phyloP scores from a whole-genome alignment of 352 stramenopile genomes.

The Aphanomyces invadans region DNA sequence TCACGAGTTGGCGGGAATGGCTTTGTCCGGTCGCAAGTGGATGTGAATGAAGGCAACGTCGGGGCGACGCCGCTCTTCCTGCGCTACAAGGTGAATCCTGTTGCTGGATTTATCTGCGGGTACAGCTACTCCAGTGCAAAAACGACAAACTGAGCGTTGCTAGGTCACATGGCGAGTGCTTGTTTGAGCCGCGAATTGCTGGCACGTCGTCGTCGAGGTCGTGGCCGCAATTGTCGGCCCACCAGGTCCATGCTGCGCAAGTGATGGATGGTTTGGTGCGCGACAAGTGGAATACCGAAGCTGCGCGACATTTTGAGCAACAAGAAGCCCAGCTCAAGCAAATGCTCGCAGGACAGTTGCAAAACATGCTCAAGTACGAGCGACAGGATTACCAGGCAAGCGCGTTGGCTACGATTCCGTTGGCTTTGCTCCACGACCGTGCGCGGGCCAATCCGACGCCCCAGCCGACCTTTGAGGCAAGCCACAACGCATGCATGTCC shows the following conservation, averaged over 20 bases:
- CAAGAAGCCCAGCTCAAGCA: slow-evolving; percentile 41
- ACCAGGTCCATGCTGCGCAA: not conserved
- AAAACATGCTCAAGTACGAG: slow-evolving; percentile 58
- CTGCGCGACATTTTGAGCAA: slow-evolving; percentile 35
- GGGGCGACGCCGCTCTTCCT: slow-evolving; percentile 33
- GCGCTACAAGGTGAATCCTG: slow-evolving; percentile 43
- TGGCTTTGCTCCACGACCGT: slow-evolving; percentile 53
- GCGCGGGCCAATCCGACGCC: slow-evolving; percentile 40
- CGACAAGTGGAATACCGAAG: slow-evolving; percentile 17
- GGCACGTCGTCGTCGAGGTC: too few species aligned
- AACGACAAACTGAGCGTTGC: too few species aligned
- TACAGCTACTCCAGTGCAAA: slow-evolving; percentile 33
- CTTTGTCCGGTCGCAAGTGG: not conserved
- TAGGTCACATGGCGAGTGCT: slow-evolving; percentile 65
- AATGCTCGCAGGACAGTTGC: slow-evolving; percentile 39
- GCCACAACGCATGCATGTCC: too few species aligned
- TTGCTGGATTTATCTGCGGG: slow-evolving; percentile 54
- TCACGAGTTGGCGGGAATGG: not conserved
- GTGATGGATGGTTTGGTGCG: slow-evolving; percentile 31
- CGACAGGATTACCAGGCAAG: slow-evolving; percentile 50
- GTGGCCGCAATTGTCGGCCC: slow-evolving; percentile 4
- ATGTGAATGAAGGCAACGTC: slow-evolving; percentile 15
- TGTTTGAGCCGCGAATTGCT: slow-evolving; percentile 51
- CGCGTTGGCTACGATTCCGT: slow-evolving; percentile 59
- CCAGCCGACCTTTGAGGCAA: slow-evolving; percentile 39